Evolutionary conservation across 129 eudicot species (phyloP), one percentile per base, ranked within the genome.

Genomic region (Escallonia herrerae): DNA sequence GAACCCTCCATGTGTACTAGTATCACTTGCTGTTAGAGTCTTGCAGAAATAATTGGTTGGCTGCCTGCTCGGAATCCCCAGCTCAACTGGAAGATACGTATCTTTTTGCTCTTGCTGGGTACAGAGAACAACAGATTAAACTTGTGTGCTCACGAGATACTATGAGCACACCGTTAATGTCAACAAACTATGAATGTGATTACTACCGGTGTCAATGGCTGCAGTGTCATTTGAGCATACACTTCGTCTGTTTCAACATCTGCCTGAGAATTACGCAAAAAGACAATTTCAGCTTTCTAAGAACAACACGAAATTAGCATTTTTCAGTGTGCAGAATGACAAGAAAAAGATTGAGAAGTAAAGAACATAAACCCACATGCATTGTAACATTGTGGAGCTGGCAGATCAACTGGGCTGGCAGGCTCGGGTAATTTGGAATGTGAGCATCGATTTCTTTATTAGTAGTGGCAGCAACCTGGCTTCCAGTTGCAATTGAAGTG

Each of bases 181-280:
- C 7, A 33, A 51, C 22, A 68, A 59, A 67, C 4, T 10, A 37
- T 46, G 40, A 63, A 44, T 42, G 10, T 41, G 1, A 54, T 40
- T 49, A 64, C 41, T 89, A 94, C 99, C 83, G 93, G 82, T 13
- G 87, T 86, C 86, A 94, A 80, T 48, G 99, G 99, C 84, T 94
- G 99, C 80, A 94, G 78, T 42, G 99, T 94, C 99, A 93, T 93
- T 72, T 93, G 99, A 65, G 99, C 96, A 74, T 93, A 93, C 22
- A 93, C 99, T 80, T 94, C 99, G 69, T 94, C 99, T 4, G 97
- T 94, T 80, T 94, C 99, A 74, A 89, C 87, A 82, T 94, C 99
- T 33, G 97, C 96, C 99, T 94, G 87, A 74, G 33, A 80, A 76
- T 59, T n/a, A 42, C 78, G 73, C 40, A 75, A 81, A 59, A 43